phyloP scores from a whole-genome alignment of 225 moss, liverwort and hornwort species.

The Thuidium tamariscinum region DNA sequence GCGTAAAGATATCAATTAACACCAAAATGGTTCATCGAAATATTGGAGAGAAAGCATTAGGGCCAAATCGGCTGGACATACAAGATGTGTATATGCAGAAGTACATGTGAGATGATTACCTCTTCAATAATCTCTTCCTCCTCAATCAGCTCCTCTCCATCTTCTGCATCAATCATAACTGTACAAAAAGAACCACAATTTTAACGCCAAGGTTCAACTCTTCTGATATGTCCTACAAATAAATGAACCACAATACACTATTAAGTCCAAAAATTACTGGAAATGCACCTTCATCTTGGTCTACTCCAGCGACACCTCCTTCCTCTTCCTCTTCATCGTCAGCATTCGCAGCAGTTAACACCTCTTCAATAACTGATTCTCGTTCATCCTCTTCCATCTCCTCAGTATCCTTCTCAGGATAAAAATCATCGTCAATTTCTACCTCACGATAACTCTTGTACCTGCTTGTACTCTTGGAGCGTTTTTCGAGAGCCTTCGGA shows the following conservation, averaged over 20 bases:
- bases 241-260: neutral
- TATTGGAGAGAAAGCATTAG: neutral
- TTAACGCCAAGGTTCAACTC: neutral
- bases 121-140: conserved; percentile 60
- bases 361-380: conserved; percentile 66
- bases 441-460: conserved; percentile 43
- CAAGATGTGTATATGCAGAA: neutral
- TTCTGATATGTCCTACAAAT: neutral
- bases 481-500: conserved; percentile 34
- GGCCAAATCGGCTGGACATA: neutral
- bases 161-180: conserved; percentile 44
- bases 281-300: conserved; percentile 45
- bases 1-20: neutral
- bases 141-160: conserved; percentile 28
- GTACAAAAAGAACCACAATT: neutral
- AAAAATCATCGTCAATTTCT: conserved; percentile 42
- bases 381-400: conserved; percentile 52
- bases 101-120: neutral
- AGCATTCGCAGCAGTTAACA: conserved; percentile 55
- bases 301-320: conserved; percentile 45
- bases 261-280: neutral
- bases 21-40: neutral
- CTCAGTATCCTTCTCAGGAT: conserved; percentile 47
- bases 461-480: conserved; percentile 42
- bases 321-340: conserved; percentile 51